Base-by-base conservation (phyloP, 225 moss, liverwort and hornwort genomes). In the Bryum argenteum region DNA sequence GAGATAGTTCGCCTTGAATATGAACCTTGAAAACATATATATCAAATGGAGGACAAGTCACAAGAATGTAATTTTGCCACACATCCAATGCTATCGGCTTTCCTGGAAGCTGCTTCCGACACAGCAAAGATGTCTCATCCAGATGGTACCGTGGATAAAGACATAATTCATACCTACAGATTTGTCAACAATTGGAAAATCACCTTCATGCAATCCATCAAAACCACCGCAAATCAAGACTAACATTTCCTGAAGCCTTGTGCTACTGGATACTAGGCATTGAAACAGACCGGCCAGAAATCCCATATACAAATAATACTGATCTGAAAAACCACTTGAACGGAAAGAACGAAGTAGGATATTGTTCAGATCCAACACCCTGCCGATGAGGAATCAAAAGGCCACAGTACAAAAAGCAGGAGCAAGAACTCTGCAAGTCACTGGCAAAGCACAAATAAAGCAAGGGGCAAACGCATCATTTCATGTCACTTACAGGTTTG, bases 91-190 rank as follows among this genome's bases (percentile, higher is more conserved):
- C 93, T 79, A 97, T 87, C 11, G 97, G 94, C 70, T 97, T 94
- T 78, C 92, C 91, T 75, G 87, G 94, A 44, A 97, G 89, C 83
- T 92, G 97, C 74, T 86, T 92, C 58, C 97, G 97, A 75, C 80
- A 90, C 19, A 97, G 80, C 72, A 97, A 80, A 44, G 97, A 97
- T 41, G 94, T 84, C 75, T 97, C 97, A 80, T 97, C 97, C 67
- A 97, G 82, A 82, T 97, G 97, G 80, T 97, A 94, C 67, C 97
- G 89, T 63, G 97, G 97, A 85, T 97, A 97, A 70, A 97, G 82
- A 87, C 94, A 92, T 83, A 97, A 81, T 80, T 97, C 97, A 82
- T 94, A 97, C 80, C 97, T 97, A 88, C 85, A 87, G 33, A 78
- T 54, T 65, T 60, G n/a, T 26, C 54, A 73, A 66, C 16, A 11